These are phyloP conservation scores for Hypseocharis bilobata DNA, from an alignment of 441 rosid genomes.

Conservation along the genomic window DNA sequence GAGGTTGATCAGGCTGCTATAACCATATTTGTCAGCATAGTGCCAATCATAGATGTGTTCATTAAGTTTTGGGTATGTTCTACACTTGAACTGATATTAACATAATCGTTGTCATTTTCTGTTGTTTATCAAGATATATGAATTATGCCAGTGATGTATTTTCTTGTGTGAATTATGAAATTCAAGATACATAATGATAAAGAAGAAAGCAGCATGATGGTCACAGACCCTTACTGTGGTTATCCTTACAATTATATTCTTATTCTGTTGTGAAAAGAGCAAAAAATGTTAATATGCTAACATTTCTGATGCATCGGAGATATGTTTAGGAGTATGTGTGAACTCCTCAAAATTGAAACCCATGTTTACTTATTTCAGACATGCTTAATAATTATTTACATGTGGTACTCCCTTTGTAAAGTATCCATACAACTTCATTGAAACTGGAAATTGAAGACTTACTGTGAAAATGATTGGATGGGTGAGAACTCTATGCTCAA, in stretches of 20 bases:
- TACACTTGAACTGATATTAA: slow-evolving; percentile 9
- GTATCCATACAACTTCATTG: background rate
- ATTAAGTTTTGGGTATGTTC: slow-evolving; percentile 82
- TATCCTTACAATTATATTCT: background rate
- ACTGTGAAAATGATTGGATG: background rate
- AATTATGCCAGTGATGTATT: background rate
- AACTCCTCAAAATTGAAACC: background rate
- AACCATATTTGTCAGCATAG: slow-evolving; percentile 53
- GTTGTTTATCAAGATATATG: background rate
- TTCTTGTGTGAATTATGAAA: background rate
- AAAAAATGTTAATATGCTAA: background rate
- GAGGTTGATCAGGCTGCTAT: slow-evolving; percentile 55
- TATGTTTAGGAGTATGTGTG: background rate
- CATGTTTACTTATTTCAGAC: background rate
- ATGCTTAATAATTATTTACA: background rate
- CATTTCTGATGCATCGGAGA: background rate
- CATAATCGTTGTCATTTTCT: slow-evolving; percentile 9
- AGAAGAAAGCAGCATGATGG: background rate
- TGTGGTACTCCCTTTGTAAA: background rate
- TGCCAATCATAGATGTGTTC: slow-evolving; percentile 73
- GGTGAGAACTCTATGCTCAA: background rate
- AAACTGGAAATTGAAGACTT: background rate
- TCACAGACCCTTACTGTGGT: background rate
- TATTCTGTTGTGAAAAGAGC: background rate
- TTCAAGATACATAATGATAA: background rate